Base-by-base conservation (phyloP, 192 early-diverging fungal genomes). In the Rhizophagus sp. region DNA sequence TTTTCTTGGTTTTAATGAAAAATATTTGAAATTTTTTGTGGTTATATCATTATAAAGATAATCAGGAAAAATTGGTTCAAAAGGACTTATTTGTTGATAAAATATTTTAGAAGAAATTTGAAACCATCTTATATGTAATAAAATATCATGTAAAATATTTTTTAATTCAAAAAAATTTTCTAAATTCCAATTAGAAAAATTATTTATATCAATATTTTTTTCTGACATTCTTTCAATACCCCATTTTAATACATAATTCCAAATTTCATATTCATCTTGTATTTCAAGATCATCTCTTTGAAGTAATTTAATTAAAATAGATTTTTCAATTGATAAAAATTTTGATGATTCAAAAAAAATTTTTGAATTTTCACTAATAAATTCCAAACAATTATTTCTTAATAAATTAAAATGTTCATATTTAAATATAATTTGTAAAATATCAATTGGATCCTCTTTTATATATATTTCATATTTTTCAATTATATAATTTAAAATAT, bases 191-290 rank as follows among this genome's bases (percentile, higher is more conserved):
- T 52, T 13, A 66, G 64, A 27, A 22, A 30, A 2, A 33, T 30
- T 12, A 11, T 27, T 11, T 15, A 30, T 30, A 27, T 27, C 24
- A 13, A 30, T 4, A 25, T 6, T 50, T n/a, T n/a, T n/a, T n/a
- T n/a, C n/a, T 22, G 34, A 13, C 12, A 39, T 25, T 49, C n/a
- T 30, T 19, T 2, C 12, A 12, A 76, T 62, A 13, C 62, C 62
- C 75, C 75, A 76, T 76, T 76, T 62, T 39, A 76, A 15, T 7
- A 76, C 1, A 44, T 64, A 33, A 19, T 76, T 15, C 61, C 75
- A 76, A 41, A 76, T 65, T 76, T 65, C 75, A 30, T 62, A 62
- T 47, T 76, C 75, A 17, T 76, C 62, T 9, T 10, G 41, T 24
- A 76, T 65, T 36, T 22, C 19, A 24, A 76, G 62, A 41, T 76